phyloP scores from a whole-genome alignment of 139 green algal species.

The Picochlorum sp. region DNA sequence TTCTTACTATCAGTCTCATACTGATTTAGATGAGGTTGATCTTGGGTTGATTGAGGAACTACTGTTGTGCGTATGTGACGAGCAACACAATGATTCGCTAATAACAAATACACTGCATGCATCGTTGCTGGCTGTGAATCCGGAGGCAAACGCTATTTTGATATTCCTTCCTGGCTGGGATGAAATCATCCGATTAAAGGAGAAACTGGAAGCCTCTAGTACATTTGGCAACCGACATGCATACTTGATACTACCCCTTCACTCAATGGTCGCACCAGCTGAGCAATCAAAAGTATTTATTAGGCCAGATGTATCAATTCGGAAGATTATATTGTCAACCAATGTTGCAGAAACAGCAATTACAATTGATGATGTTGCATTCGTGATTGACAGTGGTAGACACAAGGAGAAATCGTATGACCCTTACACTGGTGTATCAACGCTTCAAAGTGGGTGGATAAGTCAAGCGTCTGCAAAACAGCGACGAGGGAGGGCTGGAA shows the following conservation, averaged over 20 bases:
- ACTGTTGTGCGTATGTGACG: constrained; percentile 32
- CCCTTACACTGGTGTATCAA: constrained; percentile 62
- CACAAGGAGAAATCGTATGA: constrained; percentile 80
- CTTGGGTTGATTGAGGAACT: constrained; percentile 29
- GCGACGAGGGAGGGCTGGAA: constrained; percentile 60
- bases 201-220: constrained; percentile 31
- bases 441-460: constrained; percentile 47
- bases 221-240: constrained; percentile 12
- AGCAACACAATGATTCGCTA: constrained; percentile 7
- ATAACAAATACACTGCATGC: background rate
- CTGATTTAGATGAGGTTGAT: constrained; percentile 48
- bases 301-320: constrained; percentile 36
- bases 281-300: constrained; percentile 60
- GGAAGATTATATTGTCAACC: constrained; percentile 75
- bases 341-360: constrained; percentile 78
- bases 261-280: constrained; percentile 56
- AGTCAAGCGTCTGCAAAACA: constrained; percentile 53
- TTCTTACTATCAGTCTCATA: constrained; percentile 23
- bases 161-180: constrained; percentile 80
- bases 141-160: constrained; percentile 45
- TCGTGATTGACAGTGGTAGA: constrained; percentile 62
- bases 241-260: constrained; percentile 51
- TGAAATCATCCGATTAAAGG: constrained; percentile 65
- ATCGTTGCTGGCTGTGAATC: background rate
- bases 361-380: constrained; percentile 80